Evolutionary conservation across 495 filamentous ascomycete genomes (phyloP).

Genomic region (Parachaetomium inaequale): DNA sequence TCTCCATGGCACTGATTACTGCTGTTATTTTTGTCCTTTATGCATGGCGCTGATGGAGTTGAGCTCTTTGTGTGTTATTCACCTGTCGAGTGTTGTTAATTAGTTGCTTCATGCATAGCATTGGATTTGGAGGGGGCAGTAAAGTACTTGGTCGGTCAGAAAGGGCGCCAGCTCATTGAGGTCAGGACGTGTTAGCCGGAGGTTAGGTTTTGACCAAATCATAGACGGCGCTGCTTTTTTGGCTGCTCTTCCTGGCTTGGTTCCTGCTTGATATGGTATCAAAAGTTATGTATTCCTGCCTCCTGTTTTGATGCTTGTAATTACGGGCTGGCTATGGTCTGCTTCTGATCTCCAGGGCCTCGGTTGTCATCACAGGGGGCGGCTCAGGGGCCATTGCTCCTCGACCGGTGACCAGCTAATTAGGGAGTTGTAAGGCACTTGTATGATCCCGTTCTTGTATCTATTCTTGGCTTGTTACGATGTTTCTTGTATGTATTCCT

Average conservation of each 20-base stretch:
- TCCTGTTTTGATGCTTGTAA: not conserved
- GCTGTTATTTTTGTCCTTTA: not conserved
- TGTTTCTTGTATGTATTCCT: not conserved
- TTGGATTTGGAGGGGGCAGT: not conserved
- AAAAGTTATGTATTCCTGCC: not conserved
- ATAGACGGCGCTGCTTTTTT: not conserved
- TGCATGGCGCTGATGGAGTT: constrained; percentile 8
- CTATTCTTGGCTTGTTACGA: too few species aligned
- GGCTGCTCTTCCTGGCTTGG: not conserved
- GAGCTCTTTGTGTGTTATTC: too few species aligned
- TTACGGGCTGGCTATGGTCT: too few species aligned
- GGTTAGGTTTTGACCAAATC: not conserved
- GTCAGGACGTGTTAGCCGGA: not conserved
- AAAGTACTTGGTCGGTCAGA: not conserved
- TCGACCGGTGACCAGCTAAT: too few species aligned
- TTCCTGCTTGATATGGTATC: not conserved
- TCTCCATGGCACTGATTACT: too few species aligned
- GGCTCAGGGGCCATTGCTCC: too few species aligned
- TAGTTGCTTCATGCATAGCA: not conserved
- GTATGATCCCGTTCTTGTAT: too few species aligned
- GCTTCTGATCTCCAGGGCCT: too few species aligned
- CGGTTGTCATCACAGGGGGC: too few species aligned
- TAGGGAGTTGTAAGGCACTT: too few species aligned
- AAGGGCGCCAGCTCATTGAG: not conserved
- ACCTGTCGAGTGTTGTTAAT: not conserved